Evolutionary conservation across 2,329 filamentous ascomycete genomes (phyloP), one percentile per base, ranked within the genome.

Genomic region (Talaromyces sp.): DNA sequence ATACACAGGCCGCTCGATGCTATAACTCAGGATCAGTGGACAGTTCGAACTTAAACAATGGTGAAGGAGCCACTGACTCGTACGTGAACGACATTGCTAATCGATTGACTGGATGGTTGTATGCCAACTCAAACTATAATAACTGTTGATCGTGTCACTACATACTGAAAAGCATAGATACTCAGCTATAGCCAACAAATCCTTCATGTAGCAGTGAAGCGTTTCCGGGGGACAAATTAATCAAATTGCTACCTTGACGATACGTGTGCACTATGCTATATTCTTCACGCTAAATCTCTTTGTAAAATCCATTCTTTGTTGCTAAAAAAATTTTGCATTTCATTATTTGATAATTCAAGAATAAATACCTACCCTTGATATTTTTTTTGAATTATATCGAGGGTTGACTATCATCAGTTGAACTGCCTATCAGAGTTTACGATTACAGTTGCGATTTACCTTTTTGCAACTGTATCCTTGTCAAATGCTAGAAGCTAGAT

Each of bases 61-160:
- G 63, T 15, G 63, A 58, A 50, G 63, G 50, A 25, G 58, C 63
- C 11, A 65, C 63, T 8, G 17, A 58, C 54, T 65, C 63, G 11
- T 65, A 65, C n/a, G 58, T 65, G 47, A 62, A 65, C 9, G 63
- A 65, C 35, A 65, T 65, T 19, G 63, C 58, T 25, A 65, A 62
- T 41, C 47, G 63, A 17, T 37, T 65, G 58, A 65, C 57, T 10
- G 63, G 63, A 2, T 65, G 63, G 63, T 17, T 65, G 43, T 62
- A 65, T 57, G 39, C 58, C 19, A 6, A 49, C 19, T 57, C 37
- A 25, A 39, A 25, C 8, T 65, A 27, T 17, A 17, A 37, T 10
- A 65, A 43, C 59, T 65, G 63, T n/a, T 62, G 37, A 45, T 22
- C 8, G 22, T 43, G 15, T 15, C 15, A 19, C 41, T 5, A 13